Base-by-base conservation (phyloP, 148 eudicot species). In the Nepenthes mirabilis region DNA sequence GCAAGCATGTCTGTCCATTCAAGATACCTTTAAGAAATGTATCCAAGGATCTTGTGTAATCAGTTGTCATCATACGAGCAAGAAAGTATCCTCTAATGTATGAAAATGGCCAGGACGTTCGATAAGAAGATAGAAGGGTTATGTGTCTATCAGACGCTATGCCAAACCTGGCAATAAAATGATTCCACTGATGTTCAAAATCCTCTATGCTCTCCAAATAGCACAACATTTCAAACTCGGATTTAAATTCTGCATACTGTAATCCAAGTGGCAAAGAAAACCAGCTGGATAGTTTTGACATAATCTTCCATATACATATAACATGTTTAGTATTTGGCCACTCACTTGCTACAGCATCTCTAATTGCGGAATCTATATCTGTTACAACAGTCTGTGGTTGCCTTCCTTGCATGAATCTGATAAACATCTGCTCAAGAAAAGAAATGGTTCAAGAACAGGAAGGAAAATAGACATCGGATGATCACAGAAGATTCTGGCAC, bases 251-350 rank as follows among this genome's bases (percentile, higher is more conserved):
- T n/a, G 72, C 49, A 72, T 63, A 83, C 47, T 71, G 82, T 65
- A 52, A 58, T 14, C 86, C 82, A 57, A 86, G 83, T 9, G 77
- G 70, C 61, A 73, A 64, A 70, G 86, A 76, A 69, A 83, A 86
- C 93, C 93, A 86, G 70, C 84, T 79, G 36, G 74, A 67, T 48
- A 86, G 14, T 68, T 83, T 86, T 32, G 89, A 67, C 58, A 76
- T 67, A 51, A 81, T 71, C 43, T 77, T 70, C 79, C 79, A 77
- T 47, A 77, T 47, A 62, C 70, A 65, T 37, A 83, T 73, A 35
- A 83, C 76, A 65, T 81, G 86, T 58, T 79, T 86, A 33, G 95
- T 67, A 56, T 68, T 67, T 45, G 82, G 87, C 55, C 79, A 67
- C 69, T 75, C 89, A 37, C 50, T 59, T 33, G 74, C 70, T 47